phyloP scores from a whole-genome alignment of 2,329 filamentous ascomycete species.

The Phyllosticta ampelicida region DNA sequence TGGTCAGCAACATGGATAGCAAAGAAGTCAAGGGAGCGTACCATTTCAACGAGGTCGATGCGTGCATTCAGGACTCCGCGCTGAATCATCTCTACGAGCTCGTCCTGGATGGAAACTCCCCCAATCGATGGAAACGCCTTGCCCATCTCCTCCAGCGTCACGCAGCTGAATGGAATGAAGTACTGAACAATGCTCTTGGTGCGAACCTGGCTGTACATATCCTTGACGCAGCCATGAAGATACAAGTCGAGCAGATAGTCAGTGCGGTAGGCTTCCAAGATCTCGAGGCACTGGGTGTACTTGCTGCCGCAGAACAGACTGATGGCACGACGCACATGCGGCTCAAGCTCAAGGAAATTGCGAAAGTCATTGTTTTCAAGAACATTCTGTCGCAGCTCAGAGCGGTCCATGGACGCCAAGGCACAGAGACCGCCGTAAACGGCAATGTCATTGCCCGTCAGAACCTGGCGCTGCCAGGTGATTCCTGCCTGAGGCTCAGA shows the following conservation, averaged over 20 bases:
- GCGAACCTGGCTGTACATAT: slow-evolving; percentile 64
- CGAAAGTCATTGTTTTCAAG: slow-evolving; percentile 82
- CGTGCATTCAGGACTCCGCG: slow-evolving; percentile 61
- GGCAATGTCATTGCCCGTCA: slow-evolving; percentile 79
- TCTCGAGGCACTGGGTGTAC: slow-evolving; percentile 73
- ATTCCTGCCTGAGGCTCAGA: slow-evolving; percentile 36
- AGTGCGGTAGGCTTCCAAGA: slow-evolving; percentile 66
- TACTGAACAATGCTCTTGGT: slow-evolving; percentile 92
- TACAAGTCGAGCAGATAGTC: slow-evolving; percentile 91
- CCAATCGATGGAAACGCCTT: slow-evolving; percentile 59
- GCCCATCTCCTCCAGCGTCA: slow-evolving; percentile 70
- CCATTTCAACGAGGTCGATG: slow-evolving; percentile 72
- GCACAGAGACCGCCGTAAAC: slow-evolving; percentile 86
- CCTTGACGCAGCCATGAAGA: slow-evolving; percentile 60
- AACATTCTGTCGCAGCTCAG: slow-evolving; percentile 61
- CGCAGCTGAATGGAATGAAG: slow-evolving; percentile 78
- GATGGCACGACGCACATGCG: slow-evolving; percentile 86
- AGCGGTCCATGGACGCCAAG: slow-evolving; percentile 77
- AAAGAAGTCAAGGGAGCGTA: slow-evolving; percentile 23
- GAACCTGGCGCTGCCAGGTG: slow-evolving; percentile 55
- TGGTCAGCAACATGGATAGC: neutral
- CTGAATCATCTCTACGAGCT: slow-evolving; percentile 71
- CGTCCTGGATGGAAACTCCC: slow-evolving; percentile 48
- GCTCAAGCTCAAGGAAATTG: slow-evolving; percentile 80
- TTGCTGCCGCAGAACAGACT: slow-evolving; percentile 81